Percentiles rank a stretch among this genome's conserved stretches.
phyloP scores from a whole-genome alignment of 495 filamentous ascomycete species.

The Penicillium diatomitis region DNA sequence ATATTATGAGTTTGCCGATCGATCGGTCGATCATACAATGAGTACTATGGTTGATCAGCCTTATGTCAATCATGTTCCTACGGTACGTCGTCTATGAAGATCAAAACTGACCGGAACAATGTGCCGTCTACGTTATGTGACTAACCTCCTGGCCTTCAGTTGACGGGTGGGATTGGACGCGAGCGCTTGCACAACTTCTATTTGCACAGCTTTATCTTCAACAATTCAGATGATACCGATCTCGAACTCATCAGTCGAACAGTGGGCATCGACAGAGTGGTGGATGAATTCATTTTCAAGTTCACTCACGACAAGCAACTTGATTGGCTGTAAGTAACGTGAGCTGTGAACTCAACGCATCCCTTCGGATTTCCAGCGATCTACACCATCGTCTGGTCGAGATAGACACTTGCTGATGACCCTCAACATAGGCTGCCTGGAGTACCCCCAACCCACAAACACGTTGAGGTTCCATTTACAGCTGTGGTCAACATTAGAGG shows the following conservation, averaged over 20 bases:
- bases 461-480: constrained; percentile 55
- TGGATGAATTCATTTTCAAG: constrained; percentile 42
- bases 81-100: constrained; percentile 7
- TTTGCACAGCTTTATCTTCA: background rate
- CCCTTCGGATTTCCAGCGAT: too few species aligned
- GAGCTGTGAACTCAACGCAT: too few species aligned
- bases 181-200: background rate
- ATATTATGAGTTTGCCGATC: constrained; percentile 17
- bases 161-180: background rate
- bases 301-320: constrained; percentile 58
- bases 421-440: constrained; percentile 40
- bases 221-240: background rate
- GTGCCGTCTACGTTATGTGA: too few species aligned
- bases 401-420: background rate
- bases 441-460: constrained; percentile 53
- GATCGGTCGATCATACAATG: constrained; percentile 25
- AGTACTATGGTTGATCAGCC: constrained; percentile 41
- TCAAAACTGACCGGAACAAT: too few species aligned
- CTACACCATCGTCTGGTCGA: too few species aligned
- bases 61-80: constrained; percentile 45
- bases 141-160: background rate
- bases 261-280: constrained; percentile 42
- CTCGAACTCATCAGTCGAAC: constrained; percentile 61
- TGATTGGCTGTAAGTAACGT: constrained; percentile 50
- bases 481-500: constrained; percentile 64